Conservation (phyloP, 148 eudicot species). For the Amaranthus hypochondriacus region DNA sequence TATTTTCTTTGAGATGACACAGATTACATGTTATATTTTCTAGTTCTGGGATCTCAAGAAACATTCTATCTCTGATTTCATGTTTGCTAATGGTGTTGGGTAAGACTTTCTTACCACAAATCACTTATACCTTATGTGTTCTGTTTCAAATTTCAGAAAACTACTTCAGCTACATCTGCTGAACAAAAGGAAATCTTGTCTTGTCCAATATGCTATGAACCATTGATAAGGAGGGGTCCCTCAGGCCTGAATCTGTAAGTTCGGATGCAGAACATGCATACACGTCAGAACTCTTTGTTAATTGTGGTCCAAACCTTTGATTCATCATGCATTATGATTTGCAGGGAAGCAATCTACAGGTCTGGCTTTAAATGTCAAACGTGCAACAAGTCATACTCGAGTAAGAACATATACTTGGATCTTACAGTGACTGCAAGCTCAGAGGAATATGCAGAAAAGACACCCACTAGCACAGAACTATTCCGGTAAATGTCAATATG, state of each 20-base stretch:
- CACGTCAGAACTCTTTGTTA: conserved; percentile 1
- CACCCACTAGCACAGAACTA: conserved; percentile 74
- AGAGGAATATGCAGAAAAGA: conserved; percentile 56
- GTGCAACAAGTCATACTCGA: conserved; percentile 83
- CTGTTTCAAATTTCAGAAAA: conserved; percentile 34
- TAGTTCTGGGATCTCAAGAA: not conserved
- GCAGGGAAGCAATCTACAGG: conserved; percentile 91
- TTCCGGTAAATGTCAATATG: conserved; percentile 51
- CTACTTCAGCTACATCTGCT: conserved; percentile 26
- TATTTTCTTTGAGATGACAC: no score
- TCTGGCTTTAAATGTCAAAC: conserved; percentile 78
- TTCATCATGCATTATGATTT: conserved; percentile 12
- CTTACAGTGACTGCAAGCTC: conserved; percentile 89
- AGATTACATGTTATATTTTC: not conserved
- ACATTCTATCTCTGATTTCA: not conserved
- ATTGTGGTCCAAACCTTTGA: conserved; percentile 18
- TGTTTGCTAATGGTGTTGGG: not conserved
- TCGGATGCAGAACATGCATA: not conserved
- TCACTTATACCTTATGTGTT: not conserved
- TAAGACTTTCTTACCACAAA: not conserved
- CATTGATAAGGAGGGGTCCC: conserved; percentile 75
- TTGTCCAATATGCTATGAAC: conserved; percentile 82
- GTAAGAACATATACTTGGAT: conserved; percentile 86
- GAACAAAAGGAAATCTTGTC: conserved; percentile 51
- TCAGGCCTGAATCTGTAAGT: conserved; percentile 88